phyloP scores from a whole-genome alignment of 306 rosid genomes.

The Styphnolobium japonicum region DNA sequence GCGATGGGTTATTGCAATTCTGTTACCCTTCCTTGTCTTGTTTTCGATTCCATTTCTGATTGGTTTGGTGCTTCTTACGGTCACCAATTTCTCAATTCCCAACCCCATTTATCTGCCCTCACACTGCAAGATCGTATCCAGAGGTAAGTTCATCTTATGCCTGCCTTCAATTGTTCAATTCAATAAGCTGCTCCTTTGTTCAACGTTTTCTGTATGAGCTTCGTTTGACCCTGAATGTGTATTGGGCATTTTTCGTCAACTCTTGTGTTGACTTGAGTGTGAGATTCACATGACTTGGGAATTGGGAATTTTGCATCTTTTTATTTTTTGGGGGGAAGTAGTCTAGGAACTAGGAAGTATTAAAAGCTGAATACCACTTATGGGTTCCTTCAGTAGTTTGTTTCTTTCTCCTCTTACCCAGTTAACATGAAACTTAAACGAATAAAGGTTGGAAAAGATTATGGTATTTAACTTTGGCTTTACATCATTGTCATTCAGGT shows the following conservation, averaged over 20 bases:
- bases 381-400: neutral
- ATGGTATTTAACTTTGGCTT: neutral
- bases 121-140: constrained; percentile 87
- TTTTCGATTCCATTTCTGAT: constrained; percentile 45
- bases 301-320: neutral
- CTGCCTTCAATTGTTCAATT: no score
- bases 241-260: neutral
- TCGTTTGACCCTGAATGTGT: neutral
- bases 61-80: constrained; percentile 38
- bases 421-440: neutral
- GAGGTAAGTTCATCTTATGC: constrained; percentile 40
- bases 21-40: constrained; percentile 44
- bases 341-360: neutral
- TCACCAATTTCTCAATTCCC: constrained; percentile 52
- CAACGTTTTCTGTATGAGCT: neutral
- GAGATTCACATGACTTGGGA: neutral
- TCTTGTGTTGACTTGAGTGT: neutral
- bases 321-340: neutral
- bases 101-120: constrained; percentile 69
- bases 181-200: neutral
- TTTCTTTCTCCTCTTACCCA: neutral
- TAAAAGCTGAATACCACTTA: neutral
- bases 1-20: constrained; percentile 47
- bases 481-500: no score
- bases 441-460: neutral